Percentiles rank a stretch among this genome's conserved stretches.
These are phyloP conservation scores for Clavariopsis aquatica DNA, from an alignment of 495 filamentous ascomycete genomes.

Conservation along the genomic window DNA sequence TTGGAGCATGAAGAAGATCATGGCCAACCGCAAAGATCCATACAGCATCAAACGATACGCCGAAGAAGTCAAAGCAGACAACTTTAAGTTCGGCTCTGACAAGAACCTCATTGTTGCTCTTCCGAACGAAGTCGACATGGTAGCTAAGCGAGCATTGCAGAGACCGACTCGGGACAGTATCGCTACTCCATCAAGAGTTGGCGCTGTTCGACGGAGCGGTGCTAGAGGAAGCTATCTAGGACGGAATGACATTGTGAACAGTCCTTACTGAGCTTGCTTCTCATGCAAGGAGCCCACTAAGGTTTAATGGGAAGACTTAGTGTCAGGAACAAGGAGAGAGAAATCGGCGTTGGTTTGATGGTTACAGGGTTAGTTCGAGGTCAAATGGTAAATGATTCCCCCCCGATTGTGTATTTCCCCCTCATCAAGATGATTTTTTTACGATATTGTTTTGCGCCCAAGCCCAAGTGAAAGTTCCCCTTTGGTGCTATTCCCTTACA, in stretches of 20 bases:
- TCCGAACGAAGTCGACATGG: slow-evolving; percentile 98
- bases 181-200: slow-evolving; percentile 60
- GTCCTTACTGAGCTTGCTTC: slow-evolving; percentile 61
- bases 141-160: slow-evolving; percentile 78
- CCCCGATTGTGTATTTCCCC: neutral
- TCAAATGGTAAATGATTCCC: neutral
- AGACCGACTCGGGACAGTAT: slow-evolving; percentile 93
- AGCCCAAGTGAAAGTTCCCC: neutral
- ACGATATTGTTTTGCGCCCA: neutral
- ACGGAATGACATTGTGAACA: slow-evolving; percentile 79
- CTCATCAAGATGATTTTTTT: neutral
- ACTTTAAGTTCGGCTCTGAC: slow-evolving; percentile 95
- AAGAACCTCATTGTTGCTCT: slow-evolving; percentile 97
- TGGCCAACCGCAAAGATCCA: slow-evolving; percentile 75
- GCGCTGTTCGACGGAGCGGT: slow-evolving; percentile 49
- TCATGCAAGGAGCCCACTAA: neutral
- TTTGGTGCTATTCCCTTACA: too few species aligned
- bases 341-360: neutral
- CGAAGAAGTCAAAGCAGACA: slow-evolving; percentile 96
- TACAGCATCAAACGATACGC: slow-evolving; percentile 95
- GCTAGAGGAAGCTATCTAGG: slow-evolving; percentile 59
- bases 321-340: neutral
- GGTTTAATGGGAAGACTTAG: neutral
- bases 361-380: neutral
- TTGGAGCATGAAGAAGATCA: slow-evolving; percentile 88